Evolutionary conservation across 495 filamentous ascomycete species (phyloP).

Genomic region (Hypoxylon fuscum): DNA sequence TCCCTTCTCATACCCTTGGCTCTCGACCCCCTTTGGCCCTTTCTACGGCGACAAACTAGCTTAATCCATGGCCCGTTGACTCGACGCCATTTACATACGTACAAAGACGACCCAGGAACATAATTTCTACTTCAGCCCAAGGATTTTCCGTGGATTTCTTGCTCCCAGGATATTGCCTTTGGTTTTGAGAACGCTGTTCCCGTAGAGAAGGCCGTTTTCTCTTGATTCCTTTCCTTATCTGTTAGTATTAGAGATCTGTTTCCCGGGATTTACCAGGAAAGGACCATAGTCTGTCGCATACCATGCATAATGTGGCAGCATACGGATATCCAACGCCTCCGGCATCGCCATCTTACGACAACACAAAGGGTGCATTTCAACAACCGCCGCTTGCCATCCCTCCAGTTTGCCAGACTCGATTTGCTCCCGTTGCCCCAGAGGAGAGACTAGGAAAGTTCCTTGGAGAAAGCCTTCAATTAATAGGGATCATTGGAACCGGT

Average conservation of each 20-base stretch:
- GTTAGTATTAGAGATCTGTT: slow-evolving; percentile 32
- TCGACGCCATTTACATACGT: slow-evolving; percentile 39
- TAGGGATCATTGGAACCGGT: slow-evolving; percentile 86
- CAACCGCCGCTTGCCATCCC: slow-evolving; percentile 49
- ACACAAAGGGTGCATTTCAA: slow-evolving; percentile 50
- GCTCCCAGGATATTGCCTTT: slow-evolving; percentile 33
- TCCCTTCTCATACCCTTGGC: slow-evolving; percentile 18
- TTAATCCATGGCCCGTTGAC: slow-evolving; percentile 38
- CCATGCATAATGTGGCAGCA: slow-evolving; percentile 64
- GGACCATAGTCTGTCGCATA: slow-evolving; percentile 47
- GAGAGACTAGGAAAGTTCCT: slow-evolving; percentile 87
- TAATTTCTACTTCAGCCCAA: slow-evolving; percentile 35
- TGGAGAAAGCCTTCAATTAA: slow-evolving; percentile 83
- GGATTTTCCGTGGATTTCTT: slow-evolving; percentile 45
- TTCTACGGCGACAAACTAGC: slow-evolving; percentile 28
- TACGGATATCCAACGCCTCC: slow-evolving; percentile 64
- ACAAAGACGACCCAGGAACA: slow-evolving; percentile 40
- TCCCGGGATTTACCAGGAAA: slow-evolving; percentile 32
- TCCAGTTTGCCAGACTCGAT: slow-evolving; percentile 45
- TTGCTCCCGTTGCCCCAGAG: slow-evolving; percentile 68
- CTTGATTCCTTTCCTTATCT: slow-evolving; percentile 42
- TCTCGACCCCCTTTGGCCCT: slow-evolving; percentile 22
- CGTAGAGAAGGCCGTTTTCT: slow-evolving; percentile 44
- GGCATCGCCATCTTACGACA: slow-evolving; percentile 59
- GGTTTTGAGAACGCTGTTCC: slow-evolving; percentile 37